phyloP scores from a whole-genome alignment of 2,329 filamentous ascomycete genomes.

The Ceratocystis cacaofunesta region DNA sequence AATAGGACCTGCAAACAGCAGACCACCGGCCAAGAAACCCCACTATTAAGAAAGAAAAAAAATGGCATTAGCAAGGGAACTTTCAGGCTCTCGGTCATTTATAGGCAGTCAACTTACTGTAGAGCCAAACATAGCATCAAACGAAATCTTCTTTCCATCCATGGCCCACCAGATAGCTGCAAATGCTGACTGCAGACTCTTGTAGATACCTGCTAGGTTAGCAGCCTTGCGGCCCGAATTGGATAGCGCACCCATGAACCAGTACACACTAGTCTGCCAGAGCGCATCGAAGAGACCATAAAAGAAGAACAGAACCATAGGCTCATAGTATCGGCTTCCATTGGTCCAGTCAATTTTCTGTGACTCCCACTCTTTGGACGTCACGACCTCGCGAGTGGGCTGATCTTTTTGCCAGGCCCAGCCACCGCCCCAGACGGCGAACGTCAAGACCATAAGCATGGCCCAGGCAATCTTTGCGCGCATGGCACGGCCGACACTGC shows the following conservation, averaged over 20 bases:
- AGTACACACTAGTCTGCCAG: conserved; percentile 86
- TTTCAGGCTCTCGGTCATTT: not conserved
- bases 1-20: conserved; percentile 64
- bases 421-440: conserved; percentile 70
- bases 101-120: conserved; percentile 25
- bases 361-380: conserved; percentile 19
- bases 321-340: conserved; percentile 49
- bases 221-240: conserved; percentile 87
- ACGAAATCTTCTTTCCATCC: conserved; percentile 47
- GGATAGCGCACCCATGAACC: conserved; percentile 84
- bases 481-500: conserved; percentile 43
- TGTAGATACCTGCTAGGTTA: conserved; percentile 85
- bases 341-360: conserved; percentile 47
- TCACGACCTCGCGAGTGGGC: conserved; percentile 31
- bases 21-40: conserved; percentile 57
- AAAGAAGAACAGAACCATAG: conserved; percentile 81
- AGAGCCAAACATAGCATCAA: conserved; percentile 54
- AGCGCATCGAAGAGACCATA: conserved; percentile 80
- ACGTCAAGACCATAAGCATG: conserved; percentile 52
- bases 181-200: conserved; percentile 71
- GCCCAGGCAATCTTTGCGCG: conserved; percentile 51
- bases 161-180: conserved; percentile 61
- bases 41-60: conserved; percentile 42
- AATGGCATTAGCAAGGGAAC: conserved; percentile 18
- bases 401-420: conserved; percentile 60